Conservation (phyloP, 2,329 filamentous ascomycete species). For the Neoarthrinium moseri region DNA sequence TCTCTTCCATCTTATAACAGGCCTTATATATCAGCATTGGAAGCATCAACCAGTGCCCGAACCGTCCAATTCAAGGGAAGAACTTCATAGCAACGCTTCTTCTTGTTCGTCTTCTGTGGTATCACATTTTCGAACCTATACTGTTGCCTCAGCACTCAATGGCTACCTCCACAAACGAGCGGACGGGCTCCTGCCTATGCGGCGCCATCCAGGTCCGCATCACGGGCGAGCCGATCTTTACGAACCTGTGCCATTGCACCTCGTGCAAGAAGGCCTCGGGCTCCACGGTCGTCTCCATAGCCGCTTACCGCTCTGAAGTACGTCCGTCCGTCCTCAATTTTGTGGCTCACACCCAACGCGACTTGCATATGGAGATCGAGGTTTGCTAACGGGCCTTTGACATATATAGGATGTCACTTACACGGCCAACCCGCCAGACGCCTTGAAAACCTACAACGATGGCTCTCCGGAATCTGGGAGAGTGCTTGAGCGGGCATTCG, state of each 20-base stretch:
- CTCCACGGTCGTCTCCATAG: constrained; percentile 13
- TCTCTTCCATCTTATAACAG: too few species aligned
- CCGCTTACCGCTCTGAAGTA: constrained; percentile 19
- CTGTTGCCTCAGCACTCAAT: neutral
- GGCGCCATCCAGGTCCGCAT: constrained; percentile 18
- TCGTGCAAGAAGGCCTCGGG: constrained; percentile 23
- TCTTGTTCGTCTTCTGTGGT: too few species aligned
- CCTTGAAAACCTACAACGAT: constrained; percentile 1
- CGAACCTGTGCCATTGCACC: constrained; percentile 24
- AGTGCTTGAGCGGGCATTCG: neutral
- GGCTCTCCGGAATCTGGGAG: constrained; percentile 1
- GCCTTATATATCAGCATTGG: too few species aligned
- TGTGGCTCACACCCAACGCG: too few species aligned
- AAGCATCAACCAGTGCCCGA: too few species aligned
- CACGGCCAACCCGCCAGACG: constrained; percentile 7
- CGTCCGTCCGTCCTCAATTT: too few species aligned
- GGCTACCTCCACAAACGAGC: neutral
- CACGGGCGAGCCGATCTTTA: constrained; percentile 14
- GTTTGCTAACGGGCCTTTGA: too few species aligned
- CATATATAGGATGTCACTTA: constrained; percentile 17
- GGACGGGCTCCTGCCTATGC: constrained; percentile 25
- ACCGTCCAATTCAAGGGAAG: too few species aligned
- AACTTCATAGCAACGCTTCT: too few species aligned
- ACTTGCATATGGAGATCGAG: too few species aligned
- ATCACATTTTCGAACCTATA: too few species aligned